Conservation (phyloP, 495 filamentous ascomycete species). For the Polyplosphaeria fusca region DNA sequence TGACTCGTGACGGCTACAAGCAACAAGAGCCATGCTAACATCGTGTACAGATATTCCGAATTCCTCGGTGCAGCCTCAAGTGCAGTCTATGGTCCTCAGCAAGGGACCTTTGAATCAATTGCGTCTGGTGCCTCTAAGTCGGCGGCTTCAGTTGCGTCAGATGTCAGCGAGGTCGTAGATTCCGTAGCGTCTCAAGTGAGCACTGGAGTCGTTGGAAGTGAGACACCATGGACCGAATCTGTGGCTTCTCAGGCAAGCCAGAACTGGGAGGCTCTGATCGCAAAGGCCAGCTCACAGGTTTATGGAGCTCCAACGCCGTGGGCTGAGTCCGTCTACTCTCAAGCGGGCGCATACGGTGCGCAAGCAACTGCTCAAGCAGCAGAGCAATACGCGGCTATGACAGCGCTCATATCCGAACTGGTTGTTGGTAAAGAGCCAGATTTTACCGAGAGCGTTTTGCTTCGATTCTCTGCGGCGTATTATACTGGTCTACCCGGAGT, state of each 20-base stretch:
- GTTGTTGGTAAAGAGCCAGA: constrained; percentile 73
- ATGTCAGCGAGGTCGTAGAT: constrained; percentile 20
- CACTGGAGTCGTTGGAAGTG: constrained; percentile 45
- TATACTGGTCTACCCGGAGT: constrained; percentile 52
- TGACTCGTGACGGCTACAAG: too few species aligned
- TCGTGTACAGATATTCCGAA: too few species aligned
- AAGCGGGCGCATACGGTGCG: constrained; percentile 43
- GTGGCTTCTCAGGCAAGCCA: constrained; percentile 52
- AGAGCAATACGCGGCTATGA: constrained; percentile 65
- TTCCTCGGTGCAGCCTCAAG: constrained; percentile 67
- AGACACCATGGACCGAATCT: constrained; percentile 47
- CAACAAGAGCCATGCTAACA: too few species aligned
- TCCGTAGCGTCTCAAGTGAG: constrained; percentile 42
- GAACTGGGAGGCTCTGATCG: constrained; percentile 67
- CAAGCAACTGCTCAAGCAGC: constrained; percentile 53
- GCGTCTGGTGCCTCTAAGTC: constrained; percentile 41
- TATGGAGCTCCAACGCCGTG: constrained; percentile 72
- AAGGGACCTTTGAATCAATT: constrained; percentile 47
- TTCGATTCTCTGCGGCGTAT: constrained; percentile 63
- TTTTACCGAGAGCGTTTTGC: constrained; percentile 78
- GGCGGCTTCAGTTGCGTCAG: constrained; percentile 30
- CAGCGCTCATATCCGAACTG: constrained; percentile 71
- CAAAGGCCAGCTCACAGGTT: constrained; percentile 64
- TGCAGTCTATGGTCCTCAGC: constrained; percentile 47
- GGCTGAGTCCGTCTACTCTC: constrained; percentile 48